Conservation (phyloP, 257 asterid genomes). For the Lavandula angustifolia region DNA sequence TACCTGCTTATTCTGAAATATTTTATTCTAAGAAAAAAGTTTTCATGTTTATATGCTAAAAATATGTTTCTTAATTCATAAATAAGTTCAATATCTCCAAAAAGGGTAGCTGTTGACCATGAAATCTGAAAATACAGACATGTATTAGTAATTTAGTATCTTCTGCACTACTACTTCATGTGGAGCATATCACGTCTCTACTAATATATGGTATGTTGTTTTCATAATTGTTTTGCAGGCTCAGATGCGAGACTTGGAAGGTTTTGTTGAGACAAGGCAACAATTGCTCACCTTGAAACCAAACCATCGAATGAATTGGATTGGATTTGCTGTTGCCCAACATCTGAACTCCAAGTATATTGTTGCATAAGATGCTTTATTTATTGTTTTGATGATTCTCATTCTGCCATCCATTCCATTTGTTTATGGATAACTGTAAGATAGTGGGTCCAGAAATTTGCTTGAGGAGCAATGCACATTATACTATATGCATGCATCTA, state of each 20-base stretch:
- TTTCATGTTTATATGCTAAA: slow-evolving; percentile 22
- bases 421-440: slow-evolving; percentile 14
- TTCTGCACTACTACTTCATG: slow-evolving; percentile 3
- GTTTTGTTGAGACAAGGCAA: slow-evolving; percentile 97
- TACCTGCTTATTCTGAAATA: slow-evolving; percentile 17
- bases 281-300: slow-evolving; percentile 92
- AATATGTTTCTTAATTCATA: not conserved
- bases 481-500: not conserved
- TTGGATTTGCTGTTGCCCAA: slow-evolving; percentile 96
- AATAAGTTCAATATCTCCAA: not conserved
- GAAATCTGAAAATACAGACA: slow-evolving; percentile 8
- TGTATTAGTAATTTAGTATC: not conserved
- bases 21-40: not conserved
- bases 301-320: slow-evolving; percentile 99
- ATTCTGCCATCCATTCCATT: slow-evolving; percentile 4
- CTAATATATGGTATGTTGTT: slow-evolving; percentile 32
- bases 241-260: slow-evolving; percentile 98
- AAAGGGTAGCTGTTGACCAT: slow-evolving; percentile 6
- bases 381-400: slow-evolving; percentile 8
- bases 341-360: slow-evolving; percentile 84
- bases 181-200: not conserved
- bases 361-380: slow-evolving; percentile 15
- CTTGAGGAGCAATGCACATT: not conserved
- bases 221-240: slow-evolving; percentile 58
- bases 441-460: slow-evolving; percentile 9